phyloP scores from a whole-genome alignment of 2,329 filamentous ascomycete genomes.

The Aspergillus bombycis region DNA sequence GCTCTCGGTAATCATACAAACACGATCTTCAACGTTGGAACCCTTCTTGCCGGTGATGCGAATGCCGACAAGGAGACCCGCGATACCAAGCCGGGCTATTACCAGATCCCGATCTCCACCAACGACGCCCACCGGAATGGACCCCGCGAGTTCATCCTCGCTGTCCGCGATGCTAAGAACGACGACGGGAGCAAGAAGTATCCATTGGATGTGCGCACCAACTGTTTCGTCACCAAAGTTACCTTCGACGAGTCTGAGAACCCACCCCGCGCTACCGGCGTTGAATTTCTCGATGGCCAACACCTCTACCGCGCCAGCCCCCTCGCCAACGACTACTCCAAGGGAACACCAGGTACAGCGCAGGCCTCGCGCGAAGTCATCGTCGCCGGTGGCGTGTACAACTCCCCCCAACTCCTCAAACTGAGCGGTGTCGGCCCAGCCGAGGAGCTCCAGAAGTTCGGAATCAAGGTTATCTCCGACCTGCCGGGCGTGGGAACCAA shows the following conservation, averaged over 20 bases:
- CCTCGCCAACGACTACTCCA: conserved; percentile 18
- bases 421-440: conserved; percentile 65
- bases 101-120: conserved; percentile 60
- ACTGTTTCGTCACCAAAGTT: conserved; percentile 52
- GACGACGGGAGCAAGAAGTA: conserved; percentile 45
- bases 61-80: conserved; percentile 52
- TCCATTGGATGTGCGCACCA: conserved; percentile 58
- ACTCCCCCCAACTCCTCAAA: conserved; percentile 68
- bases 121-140: conserved; percentile 34
- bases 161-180: conserved; percentile 30
- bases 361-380: conserved; percentile 52
- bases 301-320: conserved; percentile 54
- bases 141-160: conserved; percentile 47
- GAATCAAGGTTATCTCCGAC: conserved; percentile 59
- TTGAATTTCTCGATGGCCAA: conserved; percentile 54
- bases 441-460: conserved; percentile 54
- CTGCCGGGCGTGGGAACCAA: conserved; percentile 67
- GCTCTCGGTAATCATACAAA: conserved; percentile 54
- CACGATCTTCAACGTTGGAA: conserved; percentile 47
- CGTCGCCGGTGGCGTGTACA: conserved; percentile 59
- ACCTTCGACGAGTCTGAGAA: conserved; percentile 43
- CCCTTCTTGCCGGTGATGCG: conserved; percentile 54
- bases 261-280: conserved; percentile 50
- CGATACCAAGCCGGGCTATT: conserved; percentile 55
- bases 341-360: conserved; percentile 38